Evolutionary conservation across 345 rosid genomes (phyloP).

Genomic region (Murraya koenigii): DNA sequence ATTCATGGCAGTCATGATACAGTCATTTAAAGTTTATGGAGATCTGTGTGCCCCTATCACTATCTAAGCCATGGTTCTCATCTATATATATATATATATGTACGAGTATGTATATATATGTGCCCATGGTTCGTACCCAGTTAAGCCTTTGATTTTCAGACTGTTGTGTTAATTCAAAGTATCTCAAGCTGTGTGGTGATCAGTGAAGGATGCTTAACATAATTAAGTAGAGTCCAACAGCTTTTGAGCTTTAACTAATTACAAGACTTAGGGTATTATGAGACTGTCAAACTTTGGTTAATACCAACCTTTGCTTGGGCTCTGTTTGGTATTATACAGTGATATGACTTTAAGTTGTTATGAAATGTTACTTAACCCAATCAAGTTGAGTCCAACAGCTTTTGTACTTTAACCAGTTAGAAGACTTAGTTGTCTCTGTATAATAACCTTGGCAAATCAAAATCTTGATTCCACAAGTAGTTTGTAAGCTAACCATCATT

Average conservation of each 20-base stretch:
- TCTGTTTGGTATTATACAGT: neutral
- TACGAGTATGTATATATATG: neutral
- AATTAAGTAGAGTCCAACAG: neutral
- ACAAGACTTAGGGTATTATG: neutral
- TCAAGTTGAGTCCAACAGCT: neutral
- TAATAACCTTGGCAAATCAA: too few relatives aligned
- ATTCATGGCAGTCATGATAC: slow-evolving; percentile 24
- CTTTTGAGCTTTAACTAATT: neutral
- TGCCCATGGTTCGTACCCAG: neutral
- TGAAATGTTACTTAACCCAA: too few relatives aligned
- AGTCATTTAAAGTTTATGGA: slow-evolving; percentile 16
- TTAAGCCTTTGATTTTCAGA: neutral
- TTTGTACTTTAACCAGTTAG: neutral
- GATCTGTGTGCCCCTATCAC: slow-evolving; percentile 37
- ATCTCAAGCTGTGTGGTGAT: neutral
- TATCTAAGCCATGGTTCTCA: slow-evolving; percentile 11
- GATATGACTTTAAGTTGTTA: too few relatives aligned
- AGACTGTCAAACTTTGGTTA: too few relatives aligned
- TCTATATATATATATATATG: neutral
- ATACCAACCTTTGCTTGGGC: neutral
- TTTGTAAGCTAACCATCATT: too few relatives aligned
- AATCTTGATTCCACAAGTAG: too few relatives aligned
- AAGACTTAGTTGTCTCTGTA: too few relatives aligned
- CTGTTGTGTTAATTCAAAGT: neutral
- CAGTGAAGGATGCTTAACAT: neutral